Conservation (phyloP, 2,329 filamentous ascomycete species). For the Hymenoscyphus scutula region DNA sequence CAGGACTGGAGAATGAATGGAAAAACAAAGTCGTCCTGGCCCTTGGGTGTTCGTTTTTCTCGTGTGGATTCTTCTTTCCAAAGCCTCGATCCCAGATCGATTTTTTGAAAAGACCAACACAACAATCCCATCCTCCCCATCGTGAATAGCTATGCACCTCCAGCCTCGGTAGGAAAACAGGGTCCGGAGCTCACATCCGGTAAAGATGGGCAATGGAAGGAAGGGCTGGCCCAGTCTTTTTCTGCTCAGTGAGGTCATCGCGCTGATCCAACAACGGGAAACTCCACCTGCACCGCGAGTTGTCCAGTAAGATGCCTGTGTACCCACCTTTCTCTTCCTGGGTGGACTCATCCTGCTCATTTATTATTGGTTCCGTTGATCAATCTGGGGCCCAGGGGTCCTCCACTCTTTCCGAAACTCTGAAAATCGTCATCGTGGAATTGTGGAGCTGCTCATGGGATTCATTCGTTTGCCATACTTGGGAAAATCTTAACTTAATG, state of each 20-base stretch:
- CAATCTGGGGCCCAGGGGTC: background rate
- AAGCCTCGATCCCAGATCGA: background rate
- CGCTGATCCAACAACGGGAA: background rate
- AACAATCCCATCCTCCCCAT: background rate
- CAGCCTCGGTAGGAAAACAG: background rate
- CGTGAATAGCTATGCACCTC: too few species aligned
- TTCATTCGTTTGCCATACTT: too few species aligned
- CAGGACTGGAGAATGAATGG: background rate
- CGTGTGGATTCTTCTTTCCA: background rate
- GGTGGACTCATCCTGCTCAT: too few species aligned
- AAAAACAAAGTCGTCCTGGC: constrained; percentile 1
- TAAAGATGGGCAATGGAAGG: background rate
- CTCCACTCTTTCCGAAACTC: background rate
- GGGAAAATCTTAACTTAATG: too few species aligned
- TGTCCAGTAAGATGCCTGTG: background rate
- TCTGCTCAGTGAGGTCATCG: background rate
- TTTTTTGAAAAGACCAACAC: background rate
- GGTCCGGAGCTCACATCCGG: background rate
- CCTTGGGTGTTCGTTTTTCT: background rate
- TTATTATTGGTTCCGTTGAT: background rate
- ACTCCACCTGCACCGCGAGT: background rate
- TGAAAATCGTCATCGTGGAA: background rate
- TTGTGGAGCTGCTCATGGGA: too few species aligned
- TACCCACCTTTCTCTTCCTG: background rate
- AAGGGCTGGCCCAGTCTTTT: background rate